A percentile compares a stretch with the other conserved stretches of the same genome.
Conservation (phyloP, 2,329 filamentous ascomycete species). For the Scleromitrula shiraiana region DNA sequence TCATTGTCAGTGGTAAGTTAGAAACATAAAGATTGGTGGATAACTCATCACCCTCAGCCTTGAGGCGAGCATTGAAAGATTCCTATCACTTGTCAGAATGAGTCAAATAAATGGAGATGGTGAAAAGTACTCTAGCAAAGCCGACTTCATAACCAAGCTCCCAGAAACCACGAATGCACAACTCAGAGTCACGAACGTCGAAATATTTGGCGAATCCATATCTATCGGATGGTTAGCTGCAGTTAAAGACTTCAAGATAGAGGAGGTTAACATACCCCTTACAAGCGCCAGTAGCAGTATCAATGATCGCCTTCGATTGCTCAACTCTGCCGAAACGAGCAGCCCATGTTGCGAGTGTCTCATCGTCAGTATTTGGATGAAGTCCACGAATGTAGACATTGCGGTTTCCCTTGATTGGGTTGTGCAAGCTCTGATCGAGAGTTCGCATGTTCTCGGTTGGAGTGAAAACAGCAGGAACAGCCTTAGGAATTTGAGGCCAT, state of each 20-base stretch:
- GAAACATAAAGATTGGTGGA: slow-evolving; percentile 98
- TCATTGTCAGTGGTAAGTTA: slow-evolving; percentile 86
- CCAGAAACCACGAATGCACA: slow-evolving; percentile 93
- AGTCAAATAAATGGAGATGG: slow-evolving; percentile 6
- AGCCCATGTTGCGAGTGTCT: slow-evolving; percentile 75
- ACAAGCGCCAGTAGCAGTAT: slow-evolving; percentile 85
- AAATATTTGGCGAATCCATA: slow-evolving; percentile 97
- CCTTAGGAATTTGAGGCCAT: slow-evolving; percentile 76
- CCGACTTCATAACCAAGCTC: slow-evolving; percentile 94
- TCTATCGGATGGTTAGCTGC: slow-evolving; percentile 39
- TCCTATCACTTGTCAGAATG: slow-evolving; percentile 49
- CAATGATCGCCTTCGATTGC: slow-evolving; percentile 97
- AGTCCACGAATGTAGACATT: slow-evolving; percentile 98
- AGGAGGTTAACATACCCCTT: slow-evolving; percentile 63
- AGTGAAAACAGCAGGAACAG: slow-evolving; percentile 83
- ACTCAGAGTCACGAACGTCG: slow-evolving; percentile 80
- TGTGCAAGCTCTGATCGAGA: slow-evolving; percentile 88
- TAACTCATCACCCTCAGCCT: slow-evolving; percentile 80
- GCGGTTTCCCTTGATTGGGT: slow-evolving; percentile 82
- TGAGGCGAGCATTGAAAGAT: slow-evolving; percentile 96
- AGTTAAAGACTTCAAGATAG: neutral
- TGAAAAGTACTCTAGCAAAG: slow-evolving; percentile 67
- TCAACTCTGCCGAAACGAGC: slow-evolving; percentile 87
- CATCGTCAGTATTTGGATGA: slow-evolving; percentile 89
- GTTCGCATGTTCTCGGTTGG: slow-evolving; percentile 81